phyloP scores from a whole-genome alignment of 441 rosid genomes.

The Melastoma candidum region DNA sequence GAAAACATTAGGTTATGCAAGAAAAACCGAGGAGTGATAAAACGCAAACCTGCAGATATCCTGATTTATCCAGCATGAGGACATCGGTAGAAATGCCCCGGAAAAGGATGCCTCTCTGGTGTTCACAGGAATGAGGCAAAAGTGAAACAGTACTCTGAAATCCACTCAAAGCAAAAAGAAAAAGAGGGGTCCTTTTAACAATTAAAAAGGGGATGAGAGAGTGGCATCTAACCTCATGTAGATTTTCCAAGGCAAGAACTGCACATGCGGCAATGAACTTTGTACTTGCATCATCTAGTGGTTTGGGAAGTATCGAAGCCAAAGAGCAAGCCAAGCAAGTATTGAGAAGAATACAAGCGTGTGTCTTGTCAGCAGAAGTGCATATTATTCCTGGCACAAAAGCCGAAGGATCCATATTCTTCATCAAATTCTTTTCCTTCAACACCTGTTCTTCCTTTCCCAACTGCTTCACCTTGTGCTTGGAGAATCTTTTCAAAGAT shows the following conservation, averaged over 20 bases:
- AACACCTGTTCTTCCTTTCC: conserved; percentile 88
- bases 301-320: conserved; percentile 67
- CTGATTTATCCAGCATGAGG: conserved; percentile 79
- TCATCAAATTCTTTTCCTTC: conserved; percentile 77
- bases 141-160: conserved; percentile 1
- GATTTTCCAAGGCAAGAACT: conserved; percentile 62
- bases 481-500: conserved; percentile 83
- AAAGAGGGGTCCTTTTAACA: background rate
- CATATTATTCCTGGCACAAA: conserved; percentile 64
- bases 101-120: conserved; percentile 68
- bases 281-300: conserved; percentile 70
- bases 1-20: too few relatives aligned
- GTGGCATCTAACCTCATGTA: conserved; percentile 53
- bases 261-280: conserved; percentile 69
- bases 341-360: conserved; percentile 69
- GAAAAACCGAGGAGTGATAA: too few relatives aligned
- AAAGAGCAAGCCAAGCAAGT: conserved; percentile 76
- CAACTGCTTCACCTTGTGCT: conserved; percentile 57
- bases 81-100: conserved; percentile 86
- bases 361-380: conserved; percentile 56
- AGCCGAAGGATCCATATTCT: conserved; percentile 42
- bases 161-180: background rate
- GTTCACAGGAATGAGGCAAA: conserved; percentile 10
- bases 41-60: conserved; percentile 61
- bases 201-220: conserved; percentile 3